These are phyloP conservation scores for Poa annua DNA, from an alignment of 176 grass and related monocot genomes.

Conservation along the genomic window DNA sequence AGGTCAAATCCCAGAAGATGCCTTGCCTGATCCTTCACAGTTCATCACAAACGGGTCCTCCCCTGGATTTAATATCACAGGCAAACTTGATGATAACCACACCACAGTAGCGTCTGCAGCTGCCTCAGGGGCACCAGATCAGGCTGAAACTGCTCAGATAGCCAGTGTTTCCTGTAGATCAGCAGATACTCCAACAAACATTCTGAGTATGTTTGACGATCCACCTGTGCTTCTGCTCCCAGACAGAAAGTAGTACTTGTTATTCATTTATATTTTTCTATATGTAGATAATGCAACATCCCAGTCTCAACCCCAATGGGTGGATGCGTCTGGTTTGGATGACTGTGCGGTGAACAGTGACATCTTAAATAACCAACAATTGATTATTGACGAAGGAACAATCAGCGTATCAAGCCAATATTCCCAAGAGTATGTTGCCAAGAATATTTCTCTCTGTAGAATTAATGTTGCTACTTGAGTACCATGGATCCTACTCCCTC, in stretches of 20 bases:
- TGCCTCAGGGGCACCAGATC: slow-evolving; percentile 59
- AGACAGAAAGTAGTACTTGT: slow-evolving; percentile 24
- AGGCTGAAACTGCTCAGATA: slow-evolving; percentile 52
- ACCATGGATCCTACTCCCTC: neutral
- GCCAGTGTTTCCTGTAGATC: slow-evolving; percentile 52
- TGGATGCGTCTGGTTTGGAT: slow-evolving; percentile 49
- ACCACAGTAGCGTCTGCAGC: slow-evolving; percentile 51
- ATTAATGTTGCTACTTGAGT: neutral
- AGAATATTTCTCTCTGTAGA: slow-evolving; percentile 31
- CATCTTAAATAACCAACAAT: slow-evolving; percentile 57
- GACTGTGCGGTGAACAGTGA: slow-evolving; percentile 61
- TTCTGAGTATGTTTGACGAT: slow-evolving; percentile 48
- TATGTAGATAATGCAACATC: slow-evolving; percentile 61
- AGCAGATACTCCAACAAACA: slow-evolving; percentile 54
- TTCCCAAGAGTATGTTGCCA: slow-evolving; percentile 80
- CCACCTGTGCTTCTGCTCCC: slow-evolving; percentile 35
- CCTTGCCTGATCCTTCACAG: slow-evolving; percentile 57
- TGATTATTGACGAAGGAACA: slow-evolving; percentile 84
- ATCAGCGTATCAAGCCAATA: slow-evolving; percentile 80
- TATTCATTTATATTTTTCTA: slow-evolving; percentile 34
- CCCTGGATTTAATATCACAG: slow-evolving; percentile 60
- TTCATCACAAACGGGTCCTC: slow-evolving; percentile 69
- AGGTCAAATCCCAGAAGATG: slow-evolving; percentile 63
- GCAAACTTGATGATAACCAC: slow-evolving; percentile 56
- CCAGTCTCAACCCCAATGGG: slow-evolving; percentile 61